Base-by-base conservation (phyloP, 2,329 filamentous ascomycete genomes). In the Penicillium sp. region DNA sequence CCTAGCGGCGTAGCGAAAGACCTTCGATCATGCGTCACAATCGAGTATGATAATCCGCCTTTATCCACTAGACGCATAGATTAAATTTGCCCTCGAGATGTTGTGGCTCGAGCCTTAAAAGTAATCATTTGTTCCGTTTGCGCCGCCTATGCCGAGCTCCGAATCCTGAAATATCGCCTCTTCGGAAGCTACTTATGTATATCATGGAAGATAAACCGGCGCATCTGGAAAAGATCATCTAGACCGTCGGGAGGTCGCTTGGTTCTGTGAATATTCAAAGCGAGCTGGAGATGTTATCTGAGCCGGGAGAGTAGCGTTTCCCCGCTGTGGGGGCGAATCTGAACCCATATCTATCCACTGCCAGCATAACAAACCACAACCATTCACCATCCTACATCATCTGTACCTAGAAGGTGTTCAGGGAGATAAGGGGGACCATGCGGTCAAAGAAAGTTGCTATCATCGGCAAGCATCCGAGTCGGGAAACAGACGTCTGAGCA, bases 381-480 rank as follows among this genome's bases (percentile, higher is more conserved):
- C 38, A 15, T 3, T 9, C 20, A 9, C 24, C 23, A 25, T 3
- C 12, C 24, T 25, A 27, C 3, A 1, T n/a, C 38, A 5, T 6
- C 13, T 15, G 4, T 7, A 25, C 6, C 38, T 5, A 15, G 6
- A n/a, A 15, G 20, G 38, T 27, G 20, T 7, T 7, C 20, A 27
- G 24, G 10, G 12, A 27, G n/a, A n/a, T 25, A 27, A 40, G 13
- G 7, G 23, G 12, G 12, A 27, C 7, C 13, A 55, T 54, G 46
- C 27, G 39, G 46, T 54, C 73, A 1, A 79, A 77, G 61, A 77
- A 67, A 41, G 76, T 81, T 33, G 80, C 78, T 54, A 78, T 81
- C 44, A 68, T 81, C 23, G 78, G 77, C 76, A 60, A 35, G 64
- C 58, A 15, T 8, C 27, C 18, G 18, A 13, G 4, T 18, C 12